Evolutionary conservation across 2,329 filamentous ascomycete genomes (phyloP).

Genomic region (Penicillium sp.): DNA sequence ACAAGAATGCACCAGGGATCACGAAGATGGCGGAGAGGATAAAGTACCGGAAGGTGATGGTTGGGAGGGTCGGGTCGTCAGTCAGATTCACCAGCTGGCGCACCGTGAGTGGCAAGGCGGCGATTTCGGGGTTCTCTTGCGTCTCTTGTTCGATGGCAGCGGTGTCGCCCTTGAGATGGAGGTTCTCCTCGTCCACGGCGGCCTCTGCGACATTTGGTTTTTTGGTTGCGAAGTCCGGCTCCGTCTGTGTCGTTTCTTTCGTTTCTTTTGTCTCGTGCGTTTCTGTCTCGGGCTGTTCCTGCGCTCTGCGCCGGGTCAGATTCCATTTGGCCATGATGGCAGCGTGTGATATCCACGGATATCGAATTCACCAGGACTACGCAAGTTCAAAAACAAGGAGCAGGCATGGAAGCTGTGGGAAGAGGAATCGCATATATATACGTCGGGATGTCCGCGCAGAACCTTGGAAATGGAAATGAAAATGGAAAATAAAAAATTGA

Average conservation of each 20-base stretch:
- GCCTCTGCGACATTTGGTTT: conserved; percentile 3
- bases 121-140: conserved; percentile 55
- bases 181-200: conserved; percentile 20
- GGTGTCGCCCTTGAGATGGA: conserved; percentile 17
- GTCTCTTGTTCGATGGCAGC: conserved; percentile 27
- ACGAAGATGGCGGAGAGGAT: conserved; percentile 1
- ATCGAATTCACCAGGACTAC: background rate
- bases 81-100: conserved; percentile 59
- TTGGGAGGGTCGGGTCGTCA: conserved; percentile 58
- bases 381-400: background rate
- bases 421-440: background rate
- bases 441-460: background rate
- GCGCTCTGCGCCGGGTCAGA: background rate
- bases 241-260: background rate
- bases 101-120: conserved; percentile 57
- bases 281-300: background rate
- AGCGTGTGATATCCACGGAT: background rate
- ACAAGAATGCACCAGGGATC: conserved; percentile 59
- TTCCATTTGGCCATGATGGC: background rate
- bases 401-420: background rate
- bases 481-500: background rate
- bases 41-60: conserved; percentile 53
- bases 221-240: background rate
- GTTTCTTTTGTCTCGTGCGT: background rate
- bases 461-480: background rate